Evolutionary conservation across 108 stramenopile species (phyloP).

Genomic region (Thalassiosira profunda): DNA sequence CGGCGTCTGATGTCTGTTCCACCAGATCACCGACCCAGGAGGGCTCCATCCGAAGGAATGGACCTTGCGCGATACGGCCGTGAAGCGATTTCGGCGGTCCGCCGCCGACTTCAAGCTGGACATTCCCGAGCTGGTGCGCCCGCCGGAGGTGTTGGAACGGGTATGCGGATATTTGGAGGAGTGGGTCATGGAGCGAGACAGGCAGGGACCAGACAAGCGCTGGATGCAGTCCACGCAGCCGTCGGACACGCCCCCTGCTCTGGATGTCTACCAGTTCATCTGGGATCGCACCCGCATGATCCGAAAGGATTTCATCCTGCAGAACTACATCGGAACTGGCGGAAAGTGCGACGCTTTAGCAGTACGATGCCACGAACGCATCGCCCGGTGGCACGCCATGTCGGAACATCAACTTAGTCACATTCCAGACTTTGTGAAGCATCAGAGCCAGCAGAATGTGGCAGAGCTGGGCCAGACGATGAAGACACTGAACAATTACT

Average conservation of each 20-base stretch:
- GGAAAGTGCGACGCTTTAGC: slow-evolving; percentile 85
- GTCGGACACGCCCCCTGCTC: slow-evolving; percentile 57
- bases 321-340: slow-evolving; percentile 91
- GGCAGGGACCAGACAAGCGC: slow-evolving; percentile 88
- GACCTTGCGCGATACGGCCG: slow-evolving; percentile 82
- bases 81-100: slow-evolving; percentile 88
- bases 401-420: slow-evolving; percentile 91
- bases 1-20: neutral
- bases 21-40: slow-evolving; percentile 67
- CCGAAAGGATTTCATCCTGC: slow-evolving; percentile 90
- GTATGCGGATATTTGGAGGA: slow-evolving; percentile 85
- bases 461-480: slow-evolving; percentile 91
- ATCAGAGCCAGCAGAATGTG: slow-evolving; percentile 92
- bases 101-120: slow-evolving; percentile 92
- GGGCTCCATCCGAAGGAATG: slow-evolving; percentile 74
- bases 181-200: slow-evolving; percentile 94
- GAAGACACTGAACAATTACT: slow-evolving; percentile 87
- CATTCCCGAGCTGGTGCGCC: slow-evolving; percentile 87
- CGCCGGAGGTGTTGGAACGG: slow-evolving; percentile 82
- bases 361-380: slow-evolving; percentile 90
- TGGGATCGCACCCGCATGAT: slow-evolving; percentile 93
- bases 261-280: slow-evolving; percentile 92
- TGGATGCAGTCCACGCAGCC: slow-evolving; percentile 49
- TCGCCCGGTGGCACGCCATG: slow-evolving; percentile 91
- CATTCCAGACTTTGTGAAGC: slow-evolving; percentile 78